Evolutionary conservation across 208 protist species (phyloP).

Genomic region (Leishmania martiniquensis): DNA sequence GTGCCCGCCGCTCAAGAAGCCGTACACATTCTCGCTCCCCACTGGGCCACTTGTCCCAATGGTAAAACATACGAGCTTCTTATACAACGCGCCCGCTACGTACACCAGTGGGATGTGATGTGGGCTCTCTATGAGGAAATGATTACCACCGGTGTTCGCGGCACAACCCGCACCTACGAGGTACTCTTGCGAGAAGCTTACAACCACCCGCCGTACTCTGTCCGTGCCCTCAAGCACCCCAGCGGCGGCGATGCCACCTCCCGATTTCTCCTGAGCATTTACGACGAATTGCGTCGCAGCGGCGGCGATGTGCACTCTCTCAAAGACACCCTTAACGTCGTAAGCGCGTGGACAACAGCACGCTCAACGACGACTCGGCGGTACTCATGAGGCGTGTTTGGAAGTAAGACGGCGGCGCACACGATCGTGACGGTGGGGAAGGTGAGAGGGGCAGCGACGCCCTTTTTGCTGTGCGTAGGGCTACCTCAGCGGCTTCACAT

Average conservation of each 20-base stretch:
- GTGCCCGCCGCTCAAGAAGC: neutral
- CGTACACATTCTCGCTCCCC: constrained; percentile 30
- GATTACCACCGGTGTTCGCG: constrained; percentile 29
- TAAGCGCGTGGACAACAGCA: constrained; percentile 79
- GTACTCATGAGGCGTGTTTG: neutral
- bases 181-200: constrained; percentile 51
- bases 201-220: constrained; percentile 40
- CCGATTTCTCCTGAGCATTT: constrained; percentile 56
- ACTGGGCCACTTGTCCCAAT: constrained; percentile 59
- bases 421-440: neutral
- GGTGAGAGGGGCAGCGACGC: too few relatives aligned
- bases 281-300: constrained; percentile 55
- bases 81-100: constrained; percentile 54
- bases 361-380: constrained; percentile 27
- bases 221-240: neutral
- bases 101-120: constrained; percentile 70
- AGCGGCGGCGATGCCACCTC: constrained; percentile 12
- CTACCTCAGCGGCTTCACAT: too few relatives aligned
- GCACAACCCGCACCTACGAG: constrained; percentile 66
- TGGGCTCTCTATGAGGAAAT: constrained; percentile 81
- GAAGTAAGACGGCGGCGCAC: neutral
- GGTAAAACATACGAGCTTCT: constrained; percentile 81
- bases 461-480: too few relatives aligned
- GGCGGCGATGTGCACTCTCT: constrained; percentile 62
- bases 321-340: constrained; percentile 49